A percentile compares a stretch with the other conserved stretches of the same genome.
Conservation (phyloP, 345 rosid genomes). For the Syzygium jambos region DNA sequence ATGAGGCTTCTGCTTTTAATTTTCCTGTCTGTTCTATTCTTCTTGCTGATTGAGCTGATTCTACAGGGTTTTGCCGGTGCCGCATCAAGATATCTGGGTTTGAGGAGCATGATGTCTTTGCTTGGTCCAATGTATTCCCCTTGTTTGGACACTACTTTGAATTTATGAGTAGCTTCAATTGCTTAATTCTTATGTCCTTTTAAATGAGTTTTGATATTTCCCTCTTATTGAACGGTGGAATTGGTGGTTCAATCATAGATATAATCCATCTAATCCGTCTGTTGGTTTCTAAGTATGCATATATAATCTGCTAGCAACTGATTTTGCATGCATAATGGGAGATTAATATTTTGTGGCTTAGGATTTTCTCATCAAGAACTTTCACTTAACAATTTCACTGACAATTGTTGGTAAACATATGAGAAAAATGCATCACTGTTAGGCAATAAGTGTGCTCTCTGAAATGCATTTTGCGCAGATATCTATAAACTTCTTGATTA, state of each 20-base stretch:
- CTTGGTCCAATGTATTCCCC: slow-evolving; percentile 73
- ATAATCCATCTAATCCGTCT: background rate
- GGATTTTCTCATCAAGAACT: background rate
- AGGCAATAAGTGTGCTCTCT: background rate
- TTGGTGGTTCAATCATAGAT: background rate
- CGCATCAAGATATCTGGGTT: slow-evolving; percentile 81
- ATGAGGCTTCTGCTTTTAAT: background rate
- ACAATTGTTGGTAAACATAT: background rate
- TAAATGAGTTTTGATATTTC: background rate
- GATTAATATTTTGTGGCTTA: background rate
- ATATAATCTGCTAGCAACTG: background rate
- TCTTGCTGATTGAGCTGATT: background rate
- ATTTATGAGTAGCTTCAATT: background rate
- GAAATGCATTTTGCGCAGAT: background rate
- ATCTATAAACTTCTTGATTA: background rate
- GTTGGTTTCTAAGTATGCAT: background rate
- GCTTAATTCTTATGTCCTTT: background rate
- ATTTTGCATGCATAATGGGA: background rate
- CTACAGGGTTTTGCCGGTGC: slow-evolving; percentile 83
- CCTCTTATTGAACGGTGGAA: background rate
- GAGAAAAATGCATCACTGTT: background rate
- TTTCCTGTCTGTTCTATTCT: background rate
- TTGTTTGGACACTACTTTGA: background rate
- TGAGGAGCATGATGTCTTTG: slow-evolving; percentile 60
- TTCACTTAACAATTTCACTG: background rate